Evolutionary conservation across 345 rosid genomes (phyloP), one percentile per base, ranked within the genome.

Genomic region (Moringa oleifera): DNA sequence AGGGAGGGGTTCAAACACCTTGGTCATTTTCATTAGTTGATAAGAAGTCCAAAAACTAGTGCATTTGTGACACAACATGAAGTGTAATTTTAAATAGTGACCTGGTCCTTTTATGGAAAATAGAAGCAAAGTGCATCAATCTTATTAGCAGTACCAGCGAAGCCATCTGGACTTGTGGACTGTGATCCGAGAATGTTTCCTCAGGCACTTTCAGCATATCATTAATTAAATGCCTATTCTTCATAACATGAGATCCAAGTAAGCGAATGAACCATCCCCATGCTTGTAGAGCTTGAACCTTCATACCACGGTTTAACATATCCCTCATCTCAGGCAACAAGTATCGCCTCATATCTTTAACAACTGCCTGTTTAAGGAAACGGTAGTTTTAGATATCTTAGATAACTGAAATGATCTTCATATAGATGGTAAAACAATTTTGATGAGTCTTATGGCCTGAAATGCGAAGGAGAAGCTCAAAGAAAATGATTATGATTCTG

Each of bases 181-280:
- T 78, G 57, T 55, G 63, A 76, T 82, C 83, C 6, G 77, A 62
- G 69, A 85, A 85, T 65, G 85, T 76, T 66, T 67, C 63, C 64
- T 85, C 87, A 9, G 67, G 81, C 63, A 80, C 63, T 65, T 80
- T 85, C 69, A 85, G 76, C 90, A 82, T 76, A 50, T 78, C 75
- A 56, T 85, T 85, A 16, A 75, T 54, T 51, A 82, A 61, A 61
- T 62, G 71, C 73, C 81, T 74, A 18, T 73, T 69, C 66, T 74
- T 78, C 64, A 64, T 25, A 55, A 73, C 81, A 25, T 56, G 68
- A 62, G 69, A 68, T 57, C 85, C 90, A 25, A 76, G 61, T 37
- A 85, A 57, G 45, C 79, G 66, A 46, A 85, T 77, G 64, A 72
- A 78, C 85, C 90, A 82, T 46, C 83, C 75, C 90, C 87, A 85